phyloP scores from a whole-genome alignment of 2,329 filamentous ascomycete species.

The Botrytis hyacinthi region DNA sequence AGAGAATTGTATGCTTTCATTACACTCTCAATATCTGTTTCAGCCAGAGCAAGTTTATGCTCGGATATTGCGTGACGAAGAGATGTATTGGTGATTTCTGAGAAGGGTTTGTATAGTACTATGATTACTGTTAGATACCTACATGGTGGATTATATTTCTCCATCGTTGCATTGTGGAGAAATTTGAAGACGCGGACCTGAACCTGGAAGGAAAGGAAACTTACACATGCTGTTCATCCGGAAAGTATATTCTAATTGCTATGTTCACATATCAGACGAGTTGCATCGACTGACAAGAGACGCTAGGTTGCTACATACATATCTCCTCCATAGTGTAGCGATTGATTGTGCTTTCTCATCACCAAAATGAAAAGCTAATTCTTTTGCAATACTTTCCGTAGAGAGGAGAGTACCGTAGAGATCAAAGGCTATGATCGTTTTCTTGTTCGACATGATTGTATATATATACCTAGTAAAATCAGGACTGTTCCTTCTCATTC shows the following conservation, averaged over 20 bases:
- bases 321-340: slow-evolving; percentile 58
- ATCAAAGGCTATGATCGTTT: slow-evolving; percentile 65
- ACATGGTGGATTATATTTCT: background rate
- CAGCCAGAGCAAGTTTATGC: slow-evolving; percentile 46
- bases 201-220: slow-evolving; percentile 25
- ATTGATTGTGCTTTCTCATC: slow-evolving; percentile 55
- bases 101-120: slow-evolving; percentile 64
- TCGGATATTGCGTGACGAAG: slow-evolving; percentile 65
- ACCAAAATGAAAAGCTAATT: slow-evolving; percentile 57
- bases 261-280: slow-evolving; percentile 40
- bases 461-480: background rate
- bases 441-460: slow-evolving; percentile 36
- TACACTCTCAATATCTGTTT: slow-evolving; percentile 47
- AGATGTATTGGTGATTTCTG: slow-evolving; percentile 59
- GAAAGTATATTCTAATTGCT: slow-evolving; percentile 76
- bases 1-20: slow-evolving; percentile 66
- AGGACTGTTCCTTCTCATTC: background rate
- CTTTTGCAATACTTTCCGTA: slow-evolving; percentile 63
- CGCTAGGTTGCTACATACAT: background rate
- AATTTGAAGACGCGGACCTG: too few species aligned
- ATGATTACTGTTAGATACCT: slow-evolving; percentile 3
- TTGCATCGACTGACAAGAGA: background rate
- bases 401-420: slow-evolving; percentile 73
- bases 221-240: slow-evolving; percentile 72
- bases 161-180: background rate